These are phyloP conservation scores for Xylaria sp. DNA, from an alignment of 2,329 filamentous ascomycete genomes.

Conservation along the genomic window DNA sequence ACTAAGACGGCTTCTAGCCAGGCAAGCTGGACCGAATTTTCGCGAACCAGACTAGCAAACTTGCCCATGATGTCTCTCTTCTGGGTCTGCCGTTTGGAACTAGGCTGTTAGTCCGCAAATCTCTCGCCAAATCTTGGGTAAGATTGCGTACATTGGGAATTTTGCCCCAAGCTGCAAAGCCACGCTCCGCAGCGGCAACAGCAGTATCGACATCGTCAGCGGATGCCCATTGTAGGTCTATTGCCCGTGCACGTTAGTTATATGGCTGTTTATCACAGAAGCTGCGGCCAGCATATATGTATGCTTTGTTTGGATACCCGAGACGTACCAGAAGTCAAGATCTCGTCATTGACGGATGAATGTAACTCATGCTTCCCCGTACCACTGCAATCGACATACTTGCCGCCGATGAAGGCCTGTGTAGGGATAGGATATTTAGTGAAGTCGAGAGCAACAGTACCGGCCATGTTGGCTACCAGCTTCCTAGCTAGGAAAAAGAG, in stretches of 20 bases:
- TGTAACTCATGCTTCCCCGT: constrained; percentile 30
- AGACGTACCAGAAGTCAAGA: constrained; percentile 34
- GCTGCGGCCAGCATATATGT: neutral
- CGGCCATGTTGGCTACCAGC: constrained; percentile 16
- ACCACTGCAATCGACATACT: constrained; percentile 32
- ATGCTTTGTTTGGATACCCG: neutral
- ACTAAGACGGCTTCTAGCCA: constrained; percentile 37
- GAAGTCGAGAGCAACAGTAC: constrained; percentile 32
- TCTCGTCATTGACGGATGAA: constrained; percentile 37
- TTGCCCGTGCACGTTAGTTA: constrained; percentile 10
- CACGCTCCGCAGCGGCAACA: constrained; percentile 42
- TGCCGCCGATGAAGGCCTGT: constrained; percentile 33
- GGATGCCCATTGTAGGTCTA: constrained; percentile 40
- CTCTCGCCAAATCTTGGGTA: constrained; percentile 16
- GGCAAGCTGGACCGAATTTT: constrained; percentile 26
- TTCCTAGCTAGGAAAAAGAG: neutral
- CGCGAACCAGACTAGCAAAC: constrained; percentile 30
- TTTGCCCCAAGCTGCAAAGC: constrained; percentile 44
- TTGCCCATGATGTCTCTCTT: constrained; percentile 38
- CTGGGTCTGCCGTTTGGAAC: constrained; percentile 16
- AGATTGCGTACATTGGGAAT: constrained; percentile 39
- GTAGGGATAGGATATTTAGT: constrained; percentile 33
- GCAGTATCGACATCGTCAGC: constrained; percentile 44
- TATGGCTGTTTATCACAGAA: neutral
- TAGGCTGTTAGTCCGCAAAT: constrained; percentile 26